These are phyloP conservation scores for Neurospora sp. DNA, from an alignment of 2,329 filamentous ascomycete genomes.

Conservation along the genomic window DNA sequence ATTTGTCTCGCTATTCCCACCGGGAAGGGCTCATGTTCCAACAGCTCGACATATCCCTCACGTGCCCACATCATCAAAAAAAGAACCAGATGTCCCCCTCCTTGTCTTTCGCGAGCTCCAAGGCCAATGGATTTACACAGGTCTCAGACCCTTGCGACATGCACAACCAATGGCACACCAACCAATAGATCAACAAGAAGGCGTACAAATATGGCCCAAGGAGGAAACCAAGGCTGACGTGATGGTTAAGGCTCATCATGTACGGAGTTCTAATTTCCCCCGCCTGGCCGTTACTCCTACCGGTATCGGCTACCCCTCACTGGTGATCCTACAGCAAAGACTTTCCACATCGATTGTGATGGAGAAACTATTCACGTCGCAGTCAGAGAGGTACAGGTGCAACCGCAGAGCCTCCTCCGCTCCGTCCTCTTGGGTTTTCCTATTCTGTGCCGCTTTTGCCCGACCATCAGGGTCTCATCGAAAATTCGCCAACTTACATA, in stretches of 20 bases:
- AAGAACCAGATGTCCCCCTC: neutral
- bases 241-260: neutral
- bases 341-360: neutral
- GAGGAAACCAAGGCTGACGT: conserved; percentile 7
- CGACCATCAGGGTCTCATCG: neutral
- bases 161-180: conserved; percentile 13
- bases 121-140: neutral
- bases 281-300: neutral
- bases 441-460: neutral
- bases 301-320: neutral
- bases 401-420: neutral
- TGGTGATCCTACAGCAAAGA: neutral
- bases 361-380: neutral
- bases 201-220: conserved; percentile 8
- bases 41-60: neutral
- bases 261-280: neutral
- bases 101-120: neutral
- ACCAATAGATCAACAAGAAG: conserved; percentile 9
- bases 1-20: neutral
- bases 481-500: neutral
- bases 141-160: conserved; percentile 8
- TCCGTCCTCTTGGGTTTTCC: neutral
- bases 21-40: neutral
- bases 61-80: neutral
- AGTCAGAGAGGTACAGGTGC: neutral